Evolutionary conservation across 2,329 filamentous ascomycete species (phyloP).

Genomic region (Aspergillus sp.): DNA sequence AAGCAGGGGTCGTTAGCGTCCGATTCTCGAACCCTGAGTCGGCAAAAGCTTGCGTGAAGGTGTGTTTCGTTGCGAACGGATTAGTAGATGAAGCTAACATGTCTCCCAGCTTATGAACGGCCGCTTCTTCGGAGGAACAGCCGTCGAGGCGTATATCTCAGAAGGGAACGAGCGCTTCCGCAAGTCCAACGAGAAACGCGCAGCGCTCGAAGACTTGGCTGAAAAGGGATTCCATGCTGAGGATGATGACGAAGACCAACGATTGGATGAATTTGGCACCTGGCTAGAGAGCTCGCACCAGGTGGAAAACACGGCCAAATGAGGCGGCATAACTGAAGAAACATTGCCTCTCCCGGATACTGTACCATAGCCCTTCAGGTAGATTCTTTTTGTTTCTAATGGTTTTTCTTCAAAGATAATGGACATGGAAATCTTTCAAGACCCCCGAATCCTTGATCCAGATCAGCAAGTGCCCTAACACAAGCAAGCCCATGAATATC

Average conservation of each 20-base stretch:
- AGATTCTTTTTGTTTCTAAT: background rate
- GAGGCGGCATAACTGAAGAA: background rate
- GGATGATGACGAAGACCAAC: constrained; percentile 45
- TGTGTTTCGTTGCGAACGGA: constrained; percentile 25
- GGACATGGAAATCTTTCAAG: background rate
- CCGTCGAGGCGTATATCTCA: constrained; percentile 69
- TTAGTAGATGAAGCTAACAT: background rate
- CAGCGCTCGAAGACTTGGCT: constrained; percentile 47
- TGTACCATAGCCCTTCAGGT: background rate
- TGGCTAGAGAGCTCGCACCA: constrained; percentile 42
- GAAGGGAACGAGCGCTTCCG: constrained; percentile 71
- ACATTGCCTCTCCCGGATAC: background rate
- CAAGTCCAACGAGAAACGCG: constrained; percentile 57
- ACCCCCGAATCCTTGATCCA: background rate
- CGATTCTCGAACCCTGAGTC: constrained; percentile 72
- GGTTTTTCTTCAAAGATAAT: background rate
- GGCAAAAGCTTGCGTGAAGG: constrained; percentile 67
- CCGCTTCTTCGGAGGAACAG: constrained; percentile 71
- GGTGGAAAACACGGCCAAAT: constrained; percentile 27
- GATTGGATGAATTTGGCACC: constrained; percentile 50
- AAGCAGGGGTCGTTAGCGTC: constrained; percentile 80
- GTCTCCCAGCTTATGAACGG: constrained; percentile 67
- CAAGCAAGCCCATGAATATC: background rate
- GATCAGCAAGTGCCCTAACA: background rate
- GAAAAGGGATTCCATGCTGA: constrained; percentile 44